A percentile compares a stretch with the other conserved stretches of the same genome.
phyloP scores from a whole-genome alignment of 1,284 basidiomycete genomes.

The Irpex lacteus region DNA sequence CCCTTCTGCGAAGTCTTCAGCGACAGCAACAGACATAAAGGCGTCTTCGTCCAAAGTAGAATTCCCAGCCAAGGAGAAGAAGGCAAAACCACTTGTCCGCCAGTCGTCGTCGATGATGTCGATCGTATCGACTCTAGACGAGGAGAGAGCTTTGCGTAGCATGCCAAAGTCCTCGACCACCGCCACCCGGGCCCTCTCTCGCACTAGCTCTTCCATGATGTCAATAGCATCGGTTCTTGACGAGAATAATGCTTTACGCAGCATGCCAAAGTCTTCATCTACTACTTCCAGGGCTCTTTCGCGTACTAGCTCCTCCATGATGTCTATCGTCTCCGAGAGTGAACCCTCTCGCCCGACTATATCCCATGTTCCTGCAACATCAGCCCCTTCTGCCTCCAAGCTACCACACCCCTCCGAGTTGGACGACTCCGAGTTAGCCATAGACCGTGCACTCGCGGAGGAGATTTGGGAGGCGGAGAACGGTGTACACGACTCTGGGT shows the following conservation, averaged over 20 bases:
- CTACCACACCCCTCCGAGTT: background rate
- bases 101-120: constrained; percentile 3
- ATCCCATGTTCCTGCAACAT: background rate
- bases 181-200: background rate
- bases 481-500: background rate
- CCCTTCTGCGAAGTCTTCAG: background rate
- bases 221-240: background rate
- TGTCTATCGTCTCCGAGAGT: background rate
- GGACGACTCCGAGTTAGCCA: background rate
- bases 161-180: background rate
- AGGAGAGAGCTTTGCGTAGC: background rate
- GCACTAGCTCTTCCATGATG: background rate
- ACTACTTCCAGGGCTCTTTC: background rate
- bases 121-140: background rate
- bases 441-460: background rate
- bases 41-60: background rate
- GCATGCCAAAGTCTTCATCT: background rate
- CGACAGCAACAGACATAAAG: background rate
- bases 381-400: background rate
- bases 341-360: background rate
- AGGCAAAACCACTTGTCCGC: background rate
- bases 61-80: background rate
- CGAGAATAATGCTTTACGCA: background rate
- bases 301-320: background rate
- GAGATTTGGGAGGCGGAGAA: background rate